These are phyloP conservation scores for Mikania micrantha DNA, from an alignment of 129 eudicot species.

Conservation along the genomic window DNA sequence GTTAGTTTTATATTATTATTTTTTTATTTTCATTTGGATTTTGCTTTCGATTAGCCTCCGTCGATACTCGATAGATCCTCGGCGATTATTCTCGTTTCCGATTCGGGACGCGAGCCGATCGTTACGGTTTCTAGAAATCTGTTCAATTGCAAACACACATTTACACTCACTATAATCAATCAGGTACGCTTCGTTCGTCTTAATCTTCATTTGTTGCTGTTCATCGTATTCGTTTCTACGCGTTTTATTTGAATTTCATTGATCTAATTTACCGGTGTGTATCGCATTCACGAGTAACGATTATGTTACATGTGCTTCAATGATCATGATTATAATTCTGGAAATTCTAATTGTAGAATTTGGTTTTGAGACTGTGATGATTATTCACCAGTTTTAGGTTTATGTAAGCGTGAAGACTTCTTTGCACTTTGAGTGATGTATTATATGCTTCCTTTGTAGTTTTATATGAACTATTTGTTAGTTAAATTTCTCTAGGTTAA, in stretches of 20 bases:
- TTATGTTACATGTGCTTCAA: background rate
- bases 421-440: background rate
- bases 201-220: background rate
- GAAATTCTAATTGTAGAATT: slow-evolving; percentile 1
- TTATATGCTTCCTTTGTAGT: background rate
- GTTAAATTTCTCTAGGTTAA: slow-evolving; percentile 9
- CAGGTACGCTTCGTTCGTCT: slow-evolving; percentile 11
- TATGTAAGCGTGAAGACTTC: background rate
- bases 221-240: background rate
- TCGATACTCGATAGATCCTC: slow-evolving; percentile 7
- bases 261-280: slow-evolving; percentile 14
- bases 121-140: background rate
- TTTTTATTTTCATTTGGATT: background rate
- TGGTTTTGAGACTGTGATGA: background rate
- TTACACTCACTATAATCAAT: background rate
- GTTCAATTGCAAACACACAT: background rate
- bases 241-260: background rate
- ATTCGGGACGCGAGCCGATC: slow-evolving; percentile 6
- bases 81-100: slow-evolving; percentile 12
- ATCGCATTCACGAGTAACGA: background rate
- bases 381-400: background rate
- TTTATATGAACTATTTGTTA: background rate
- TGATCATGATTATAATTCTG: slow-evolving; percentile 14
- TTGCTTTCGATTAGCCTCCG: background rate
- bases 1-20: background rate